These are phyloP conservation scores for Puccinia polysora DNA, from an alignment of 1,284 basidiomycete genomes.

Conservation along the genomic window DNA sequence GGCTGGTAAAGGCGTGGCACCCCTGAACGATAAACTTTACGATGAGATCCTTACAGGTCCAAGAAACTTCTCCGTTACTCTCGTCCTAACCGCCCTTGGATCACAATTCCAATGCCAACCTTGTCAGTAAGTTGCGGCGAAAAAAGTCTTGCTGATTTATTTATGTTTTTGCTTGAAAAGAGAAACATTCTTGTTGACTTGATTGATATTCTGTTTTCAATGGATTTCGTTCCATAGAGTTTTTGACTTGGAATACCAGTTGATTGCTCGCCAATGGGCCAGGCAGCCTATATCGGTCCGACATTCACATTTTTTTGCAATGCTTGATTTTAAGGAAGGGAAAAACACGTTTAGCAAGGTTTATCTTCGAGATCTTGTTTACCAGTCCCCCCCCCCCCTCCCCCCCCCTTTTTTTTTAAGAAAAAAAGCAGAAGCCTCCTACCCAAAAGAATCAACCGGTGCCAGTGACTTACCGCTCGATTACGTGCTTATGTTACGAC, in stretches of 20 bases:
- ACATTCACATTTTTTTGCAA: conserved; percentile 80
- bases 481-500: not conserved
- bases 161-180: too few species aligned
- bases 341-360: conserved; percentile 74
- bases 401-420: not conserved
- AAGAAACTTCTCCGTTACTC: conserved; percentile 74
- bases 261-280: conserved; percentile 75
- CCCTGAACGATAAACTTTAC: conserved; percentile 68
- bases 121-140: conserved; percentile 53
- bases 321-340: conserved; percentile 76
- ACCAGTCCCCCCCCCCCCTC: not conserved
- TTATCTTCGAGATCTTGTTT: too few species aligned
- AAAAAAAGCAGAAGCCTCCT: not conserved
- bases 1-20: conserved; percentile 62
- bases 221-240: conserved; percentile 58
- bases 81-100: conserved; percentile 80
- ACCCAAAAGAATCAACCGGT: not conserved
- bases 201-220: not conserved
- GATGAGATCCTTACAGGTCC: conserved; percentile 63
- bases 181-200: not conserved
- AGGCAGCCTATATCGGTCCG: conserved; percentile 61
- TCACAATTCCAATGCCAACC: conserved; percentile 63
- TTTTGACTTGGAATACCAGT: conserved; percentile 73
- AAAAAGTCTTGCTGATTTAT: not conserved
- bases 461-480: not conserved